These are phyloP conservation scores for Annulohypoxylon truncatum DNA, from an alignment of 2,329 filamentous ascomycete species.

Conservation along the genomic window DNA sequence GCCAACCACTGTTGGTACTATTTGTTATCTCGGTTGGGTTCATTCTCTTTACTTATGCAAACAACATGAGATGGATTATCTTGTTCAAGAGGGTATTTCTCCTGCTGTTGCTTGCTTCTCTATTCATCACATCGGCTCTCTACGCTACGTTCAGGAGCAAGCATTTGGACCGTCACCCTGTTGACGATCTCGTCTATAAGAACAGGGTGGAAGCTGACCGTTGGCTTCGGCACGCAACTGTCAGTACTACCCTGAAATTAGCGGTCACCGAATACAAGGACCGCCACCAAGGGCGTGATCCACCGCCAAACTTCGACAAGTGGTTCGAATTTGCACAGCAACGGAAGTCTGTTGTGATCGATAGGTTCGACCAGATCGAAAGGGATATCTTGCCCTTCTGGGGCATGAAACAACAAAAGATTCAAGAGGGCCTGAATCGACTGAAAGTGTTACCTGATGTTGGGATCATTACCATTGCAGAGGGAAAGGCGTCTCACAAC, in stretches of 20 bases:
- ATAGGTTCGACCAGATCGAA: constrained; percentile 84
- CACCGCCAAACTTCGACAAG: constrained; percentile 83
- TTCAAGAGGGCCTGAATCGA: constrained; percentile 68
- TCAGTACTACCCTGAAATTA: constrained; percentile 60
- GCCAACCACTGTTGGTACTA: constrained; percentile 54
- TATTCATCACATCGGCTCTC: constrained; percentile 54
- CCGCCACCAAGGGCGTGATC: constrained; percentile 71
- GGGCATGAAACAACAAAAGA: constrained; percentile 74
- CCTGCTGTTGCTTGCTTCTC: constrained; percentile 52
- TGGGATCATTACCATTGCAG: constrained; percentile 67
- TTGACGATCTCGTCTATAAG: constrained; percentile 63
- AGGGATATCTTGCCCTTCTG: constrained; percentile 81
- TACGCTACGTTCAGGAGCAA: constrained; percentile 51
- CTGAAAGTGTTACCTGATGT: constrained; percentile 57
- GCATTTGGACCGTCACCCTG: constrained; percentile 55
- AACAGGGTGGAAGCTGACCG: constrained; percentile 60
- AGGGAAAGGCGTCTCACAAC: constrained; percentile 68
- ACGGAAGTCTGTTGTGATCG: constrained; percentile 77
- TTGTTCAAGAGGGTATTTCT: constrained; percentile 57
- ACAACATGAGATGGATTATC: constrained; percentile 57
- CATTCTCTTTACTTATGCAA: constrained; percentile 57
- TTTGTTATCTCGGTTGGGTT: constrained; percentile 57
- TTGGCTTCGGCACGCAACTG: constrained; percentile 61
- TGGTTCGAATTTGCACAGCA: constrained; percentile 84
- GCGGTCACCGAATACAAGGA: constrained; percentile 63